Evolutionary conservation across 768 basidiomycete genomes (phyloP), one percentile per base, ranked within the genome.

Genomic region (Kwoniella dejecticola): DNA sequence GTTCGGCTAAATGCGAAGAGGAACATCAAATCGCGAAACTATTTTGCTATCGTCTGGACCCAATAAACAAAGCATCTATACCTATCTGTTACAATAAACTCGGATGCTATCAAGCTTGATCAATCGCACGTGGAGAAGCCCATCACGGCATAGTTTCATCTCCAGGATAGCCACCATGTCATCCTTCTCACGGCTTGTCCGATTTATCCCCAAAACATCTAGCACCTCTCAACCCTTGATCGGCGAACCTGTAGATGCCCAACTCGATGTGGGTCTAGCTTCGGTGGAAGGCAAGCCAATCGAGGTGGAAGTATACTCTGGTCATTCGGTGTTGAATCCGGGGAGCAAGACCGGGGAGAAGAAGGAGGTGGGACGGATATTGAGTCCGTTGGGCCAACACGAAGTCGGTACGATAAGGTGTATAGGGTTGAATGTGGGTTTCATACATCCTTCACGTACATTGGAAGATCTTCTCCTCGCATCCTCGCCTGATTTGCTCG

Each of bases 351-450:
- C 75, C 19, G 76, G 73, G 0, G 40, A 57, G 58, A 63, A 24
- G 30, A 73, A 61, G 44, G 24, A 40, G 11, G 77, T 79, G 3
- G 69, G 52, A 33, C 49, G 30, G 55, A 27, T 81, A 17, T 41
- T 79, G 47, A 68, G 63, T 19, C 79, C 79, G 1, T 49, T 81
- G 40, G 36, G 67, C 0, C 48, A 57, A 60, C 49, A 48, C 2
- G 77, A 79, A 53, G 76, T 76, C 17, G 78, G 78, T 0, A 79
- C 79, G 1, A 78, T 81, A 31, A 61, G 79, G 2, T 78, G 78
- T 63, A 77, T 77, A 11, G 79, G 79, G 0, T 57, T 80, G 46
- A 80, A 79, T 47, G 77, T 79, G 57, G 60, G 75, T 67, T 6
- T 19, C 17, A 53, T 38, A 15, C 4, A 2, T 38, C 8, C 21